A percentile compares a stretch with the other conserved stretches of the same genome.
Conservation (phyloP, 768 basidiomycete species). For the Strobilomyces confusus region DNA sequence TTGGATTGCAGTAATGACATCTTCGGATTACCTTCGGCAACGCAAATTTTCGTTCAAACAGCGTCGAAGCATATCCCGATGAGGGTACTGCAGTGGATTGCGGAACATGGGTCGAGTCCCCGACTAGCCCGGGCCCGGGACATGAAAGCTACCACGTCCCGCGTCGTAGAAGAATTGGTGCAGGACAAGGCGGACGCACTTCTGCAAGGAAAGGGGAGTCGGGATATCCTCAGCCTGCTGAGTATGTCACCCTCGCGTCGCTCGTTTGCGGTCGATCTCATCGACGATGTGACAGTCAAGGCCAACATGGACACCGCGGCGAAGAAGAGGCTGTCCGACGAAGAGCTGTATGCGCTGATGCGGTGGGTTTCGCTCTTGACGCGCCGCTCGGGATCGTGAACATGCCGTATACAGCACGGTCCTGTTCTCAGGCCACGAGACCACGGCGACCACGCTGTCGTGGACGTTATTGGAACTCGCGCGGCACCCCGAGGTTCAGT, state of each 20-base stretch:
- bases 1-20: neutral
- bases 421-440: constrained; percentile 53
- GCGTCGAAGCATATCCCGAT: constrained; percentile 5
- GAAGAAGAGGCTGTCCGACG: constrained; percentile 14
- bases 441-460: constrained; percentile 55
- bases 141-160: neutral
- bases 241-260: constrained; percentile 24
- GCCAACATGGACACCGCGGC: constrained; percentile 1
- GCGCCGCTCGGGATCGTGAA: neutral
- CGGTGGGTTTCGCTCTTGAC: constrained; percentile 3
- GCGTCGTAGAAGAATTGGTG: constrained; percentile 2
- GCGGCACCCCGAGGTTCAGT: constrained; percentile 51
- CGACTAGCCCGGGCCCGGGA: neutral
- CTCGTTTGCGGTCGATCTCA: neutral
- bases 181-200: constrained; percentile 6
- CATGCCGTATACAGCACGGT: constrained; percentile 32
- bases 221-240: constrained; percentile 31
- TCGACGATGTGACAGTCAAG: neutral
- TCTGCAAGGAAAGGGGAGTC: constrained; percentile 8
- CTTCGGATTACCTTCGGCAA: neutral
- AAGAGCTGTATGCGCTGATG: constrained; percentile 12
- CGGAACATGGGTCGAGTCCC: neutral
- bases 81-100: neutral
- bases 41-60: constrained; percentile 4
- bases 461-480: constrained; percentile 52